Evolutionary conservation across 1,284 basidiomycete genomes (phyloP).

Genomic region (Cerioporus squamosus): DNA sequence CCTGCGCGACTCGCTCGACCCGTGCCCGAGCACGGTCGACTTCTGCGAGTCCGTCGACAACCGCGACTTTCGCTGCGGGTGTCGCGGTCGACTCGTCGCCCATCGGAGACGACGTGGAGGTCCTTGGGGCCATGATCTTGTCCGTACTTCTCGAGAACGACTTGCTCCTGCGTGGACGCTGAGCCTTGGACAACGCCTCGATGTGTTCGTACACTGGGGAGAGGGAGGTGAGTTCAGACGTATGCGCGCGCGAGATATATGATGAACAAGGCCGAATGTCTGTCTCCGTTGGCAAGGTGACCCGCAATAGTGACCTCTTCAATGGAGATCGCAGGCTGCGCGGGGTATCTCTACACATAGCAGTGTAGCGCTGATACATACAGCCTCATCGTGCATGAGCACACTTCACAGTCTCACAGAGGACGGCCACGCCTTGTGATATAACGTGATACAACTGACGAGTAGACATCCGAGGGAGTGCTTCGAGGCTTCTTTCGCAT

Average conservation of each 20-base stretch:
- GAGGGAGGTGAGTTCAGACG: neutral
- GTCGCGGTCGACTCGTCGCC: slow-evolving; percentile 18
- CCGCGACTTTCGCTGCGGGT: slow-evolving; percentile 31
- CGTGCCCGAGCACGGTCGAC: slow-evolving; percentile 25
- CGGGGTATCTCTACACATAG: neutral
- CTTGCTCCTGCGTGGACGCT: slow-evolving; percentile 67
- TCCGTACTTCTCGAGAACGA: slow-evolving; percentile 56
- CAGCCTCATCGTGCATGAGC: too few species aligned
- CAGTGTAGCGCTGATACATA: too few species aligned
- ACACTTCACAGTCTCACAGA: too few species aligned
- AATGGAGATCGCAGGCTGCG: slow-evolving; percentile 6
- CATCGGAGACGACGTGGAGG: slow-evolving; percentile 25
- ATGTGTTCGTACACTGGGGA: slow-evolving; percentile 75
- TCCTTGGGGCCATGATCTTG: slow-evolving; percentile 22
- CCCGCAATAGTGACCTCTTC: neutral
- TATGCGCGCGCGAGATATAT: too few species aligned
- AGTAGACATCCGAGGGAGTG: too few species aligned
- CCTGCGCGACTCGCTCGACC: slow-evolving; percentile 37
- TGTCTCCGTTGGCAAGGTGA: too few species aligned
- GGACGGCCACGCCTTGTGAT: too few species aligned
- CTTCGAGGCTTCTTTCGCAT: too few species aligned
- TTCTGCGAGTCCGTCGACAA: slow-evolving; percentile 47
- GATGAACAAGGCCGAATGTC: too few species aligned
- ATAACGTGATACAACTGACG: too few species aligned
- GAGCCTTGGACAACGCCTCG: slow-evolving; percentile 63